Evolutionary conservation across 306 rosid genomes (phyloP).

Genomic region (Cotoneaster glaucophyllus): DNA sequence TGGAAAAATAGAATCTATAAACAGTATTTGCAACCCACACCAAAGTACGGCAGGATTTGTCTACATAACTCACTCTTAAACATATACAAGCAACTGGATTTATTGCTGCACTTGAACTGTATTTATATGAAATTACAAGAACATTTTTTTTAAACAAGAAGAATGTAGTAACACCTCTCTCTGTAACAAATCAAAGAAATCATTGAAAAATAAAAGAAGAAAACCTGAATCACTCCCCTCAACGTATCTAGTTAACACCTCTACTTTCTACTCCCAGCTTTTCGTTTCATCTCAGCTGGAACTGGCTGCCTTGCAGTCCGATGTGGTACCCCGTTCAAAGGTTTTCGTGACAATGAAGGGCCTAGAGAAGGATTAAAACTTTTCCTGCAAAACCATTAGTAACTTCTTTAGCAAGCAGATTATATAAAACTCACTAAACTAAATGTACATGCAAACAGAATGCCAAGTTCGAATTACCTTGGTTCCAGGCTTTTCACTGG

Average conservation of each 20-base stretch:
- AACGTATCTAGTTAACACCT: conserved; percentile 20
- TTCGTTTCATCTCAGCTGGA: conserved; percentile 72
- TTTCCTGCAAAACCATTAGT: conserved; percentile 39
- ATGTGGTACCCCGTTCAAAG: conserved; percentile 43
- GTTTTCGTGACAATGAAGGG: conserved; percentile 80
- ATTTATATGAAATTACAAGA: conserved; percentile 28
- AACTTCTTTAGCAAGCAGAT: background rate
- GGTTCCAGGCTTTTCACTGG: conserved; percentile 54
- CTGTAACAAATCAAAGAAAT: conserved; percentile 29
- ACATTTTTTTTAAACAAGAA: background rate
- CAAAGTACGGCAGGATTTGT: conserved; percentile 24
- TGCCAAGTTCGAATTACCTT: conserved; percentile 43
- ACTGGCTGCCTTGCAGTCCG: conserved; percentile 64
- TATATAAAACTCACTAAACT: background rate
- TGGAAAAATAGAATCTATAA: background rate
- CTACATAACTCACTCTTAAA: conserved; percentile 5
- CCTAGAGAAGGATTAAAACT: conserved; percentile 47
- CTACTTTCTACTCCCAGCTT: conserved; percentile 64
- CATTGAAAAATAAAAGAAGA: conserved; percentile 6
- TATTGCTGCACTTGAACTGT: conserved; percentile 66
- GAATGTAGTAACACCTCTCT: conserved; percentile 24
- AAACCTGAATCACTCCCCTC: conserved; percentile 24
- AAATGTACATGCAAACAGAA: background rate
- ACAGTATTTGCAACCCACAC: conserved; percentile 16
- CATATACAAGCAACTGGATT: conserved; percentile 65